Evolutionary conservation across 306 rosid species (phyloP).

Genomic region (Gastrolobium villosum): DNA sequence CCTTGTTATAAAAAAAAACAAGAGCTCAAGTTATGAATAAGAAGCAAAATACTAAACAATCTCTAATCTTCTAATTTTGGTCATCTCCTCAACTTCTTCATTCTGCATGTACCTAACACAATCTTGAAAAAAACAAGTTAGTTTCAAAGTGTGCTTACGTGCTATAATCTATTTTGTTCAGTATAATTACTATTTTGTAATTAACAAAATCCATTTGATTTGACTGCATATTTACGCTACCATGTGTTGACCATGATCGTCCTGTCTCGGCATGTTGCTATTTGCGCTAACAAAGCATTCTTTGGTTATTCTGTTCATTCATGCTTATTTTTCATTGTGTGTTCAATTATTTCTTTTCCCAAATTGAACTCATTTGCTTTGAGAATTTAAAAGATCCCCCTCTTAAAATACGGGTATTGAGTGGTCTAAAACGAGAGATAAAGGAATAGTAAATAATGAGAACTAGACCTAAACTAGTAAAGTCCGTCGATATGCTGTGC

Average conservation of each 20-base stretch:
- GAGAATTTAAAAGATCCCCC: neutral
- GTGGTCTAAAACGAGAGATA: slow-evolving; percentile 23
- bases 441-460: slow-evolving; percentile 5
- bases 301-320: neutral
- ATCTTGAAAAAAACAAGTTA: neutral
- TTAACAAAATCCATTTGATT: neutral
- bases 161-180: neutral
- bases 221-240: neutral
- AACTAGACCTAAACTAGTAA: slow-evolving; percentile 28
- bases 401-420: neutral
- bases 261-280: neutral
- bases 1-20: slow-evolving; percentile 16
- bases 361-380: neutral
- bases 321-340: neutral
- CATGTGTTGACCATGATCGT: slow-evolving; percentile 9
- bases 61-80: slow-evolving; percentile 33
- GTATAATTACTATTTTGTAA: neutral
- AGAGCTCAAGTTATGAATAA: slow-evolving; percentile 4
- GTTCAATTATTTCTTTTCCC: neutral
- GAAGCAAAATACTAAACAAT: slow-evolving; percentile 38
- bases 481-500: neutral
- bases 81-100: slow-evolving; percentile 48
- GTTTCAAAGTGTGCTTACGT: slow-evolving; percentile 9
- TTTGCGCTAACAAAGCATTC: neutral
- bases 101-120: slow-evolving; percentile 34